Percentiles rank a stretch among this genome's conserved stretches.
phyloP scores from a whole-genome alignment of 2,329 filamentous ascomycete genomes.

The Escovopsis sp. region DNA sequence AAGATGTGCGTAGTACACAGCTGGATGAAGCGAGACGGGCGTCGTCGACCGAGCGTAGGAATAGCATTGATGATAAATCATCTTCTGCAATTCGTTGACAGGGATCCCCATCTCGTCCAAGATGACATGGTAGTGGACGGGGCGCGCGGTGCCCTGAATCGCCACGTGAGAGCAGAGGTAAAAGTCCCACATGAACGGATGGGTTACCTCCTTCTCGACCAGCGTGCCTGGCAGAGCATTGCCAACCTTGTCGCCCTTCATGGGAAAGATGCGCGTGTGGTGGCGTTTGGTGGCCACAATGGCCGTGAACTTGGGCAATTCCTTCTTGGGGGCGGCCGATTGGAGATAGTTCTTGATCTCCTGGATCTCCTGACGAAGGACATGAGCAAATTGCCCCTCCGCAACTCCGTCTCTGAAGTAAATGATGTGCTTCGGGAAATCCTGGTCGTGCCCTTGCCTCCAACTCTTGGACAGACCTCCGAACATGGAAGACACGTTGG shows the following conservation, averaged over 20 bases:
- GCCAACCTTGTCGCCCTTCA: conserved; percentile 52
- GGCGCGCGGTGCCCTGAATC: conserved; percentile 86
- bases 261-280: conserved; percentile 84
- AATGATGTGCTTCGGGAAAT: conserved; percentile 55
- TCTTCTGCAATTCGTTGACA: conserved; percentile 59
- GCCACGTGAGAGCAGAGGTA: conserved; percentile 51
- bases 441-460: conserved; percentile 34
- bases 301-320: conserved; percentile 58
- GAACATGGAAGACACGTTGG: conserved; percentile 54
- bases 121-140: conserved; percentile 84
- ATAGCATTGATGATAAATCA: conserved; percentile 92
- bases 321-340: conserved; percentile 21
- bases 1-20: conserved; percentile 91
- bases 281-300: conserved; percentile 88
- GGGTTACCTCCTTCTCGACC: conserved; percentile 79
- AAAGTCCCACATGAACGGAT: conserved; percentile 84
- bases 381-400: conserved; percentile 69
- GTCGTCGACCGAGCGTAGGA: conserved; percentile 87
- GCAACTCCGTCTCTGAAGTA: conserved; percentile 91
- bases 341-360: conserved; percentile 51
- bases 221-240: conserved; percentile 80
- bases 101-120: conserved; percentile 60
- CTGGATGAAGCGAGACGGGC: conserved; percentile 75
- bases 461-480: conserved; percentile 50
- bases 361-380: conserved; percentile 63